A percentile compares a stretch with the other conserved stretches of the same genome.
These are phyloP conservation scores for Hygrocybe coccinea DNA, from an alignment of 768 basidiomycete genomes.

Conservation along the genomic window DNA sequence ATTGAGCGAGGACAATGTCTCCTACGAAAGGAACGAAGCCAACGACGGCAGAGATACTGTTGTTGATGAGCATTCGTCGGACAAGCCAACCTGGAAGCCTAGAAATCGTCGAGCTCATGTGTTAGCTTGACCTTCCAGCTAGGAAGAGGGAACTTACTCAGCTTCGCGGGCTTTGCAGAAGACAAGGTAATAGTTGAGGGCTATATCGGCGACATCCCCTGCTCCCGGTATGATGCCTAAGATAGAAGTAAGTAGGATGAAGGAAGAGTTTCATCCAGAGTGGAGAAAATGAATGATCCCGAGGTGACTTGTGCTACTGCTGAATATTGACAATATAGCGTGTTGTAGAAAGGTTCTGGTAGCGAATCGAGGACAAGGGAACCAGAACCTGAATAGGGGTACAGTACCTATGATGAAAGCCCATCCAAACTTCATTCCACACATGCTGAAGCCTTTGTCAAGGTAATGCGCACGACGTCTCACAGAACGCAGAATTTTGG, in stretches of 20 bases:
- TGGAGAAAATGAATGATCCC: not conserved
- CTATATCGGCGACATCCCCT: slow-evolving; percentile 60
- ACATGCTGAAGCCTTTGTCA: slow-evolving; percentile 79
- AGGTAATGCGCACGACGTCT: slow-evolving; percentile 77
- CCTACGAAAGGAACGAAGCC: slow-evolving; percentile 70
- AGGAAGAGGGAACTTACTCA: slow-evolving; percentile 32
- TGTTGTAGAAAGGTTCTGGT: not conserved
- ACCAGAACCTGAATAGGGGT: not conserved
- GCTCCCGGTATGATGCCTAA: slow-evolving; percentile 57
- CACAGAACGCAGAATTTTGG: slow-evolving; percentile 67
- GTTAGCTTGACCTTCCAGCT: not conserved
- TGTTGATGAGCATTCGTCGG: slow-evolving; percentile 72
- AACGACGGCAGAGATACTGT: slow-evolving; percentile 58
- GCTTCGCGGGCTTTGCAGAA: slow-evolving; percentile 70
- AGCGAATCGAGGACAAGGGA: not conserved
- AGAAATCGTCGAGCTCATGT: not conserved
- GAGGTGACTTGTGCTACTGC: too few species aligned
- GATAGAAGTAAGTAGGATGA: not conserved
- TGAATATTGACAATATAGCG: not conserved
- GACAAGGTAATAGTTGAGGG: slow-evolving; percentile 72
- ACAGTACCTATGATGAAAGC: slow-evolving; percentile 60
- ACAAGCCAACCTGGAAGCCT: slow-evolving; percentile 57
- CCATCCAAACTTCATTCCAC: slow-evolving; percentile 84
- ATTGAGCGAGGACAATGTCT: slow-evolving; percentile 70
- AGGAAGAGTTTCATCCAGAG: not conserved